Percentiles rank a stretch among this genome's conserved stretches.
Conservation (phyloP, 1,284 basidiomycete species). For the Moesziomyces sp. region DNA sequence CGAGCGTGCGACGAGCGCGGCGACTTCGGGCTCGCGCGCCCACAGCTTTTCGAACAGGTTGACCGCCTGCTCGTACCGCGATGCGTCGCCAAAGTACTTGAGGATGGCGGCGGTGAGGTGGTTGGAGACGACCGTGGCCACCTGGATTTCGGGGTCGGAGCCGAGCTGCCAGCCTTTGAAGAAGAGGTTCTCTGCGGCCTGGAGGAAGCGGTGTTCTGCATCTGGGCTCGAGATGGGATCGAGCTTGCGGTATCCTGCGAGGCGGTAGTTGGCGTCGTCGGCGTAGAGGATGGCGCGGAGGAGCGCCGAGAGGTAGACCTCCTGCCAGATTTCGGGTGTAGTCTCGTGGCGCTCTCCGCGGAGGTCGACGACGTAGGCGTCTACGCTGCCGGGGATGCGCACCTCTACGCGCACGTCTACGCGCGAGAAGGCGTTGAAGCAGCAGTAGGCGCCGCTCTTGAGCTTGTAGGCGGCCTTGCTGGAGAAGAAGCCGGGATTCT, state of each 20-base stretch:
- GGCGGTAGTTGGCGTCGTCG: constrained; percentile 88
- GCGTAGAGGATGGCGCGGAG: constrained; percentile 92
- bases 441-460: constrained; percentile 92
- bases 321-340: constrained; percentile 92
- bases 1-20: constrained; percentile 84
- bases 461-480: constrained; percentile 81
- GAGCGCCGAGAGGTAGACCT: constrained; percentile 93
- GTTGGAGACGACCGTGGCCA: constrained; percentile 96
- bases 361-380: constrained; percentile 91
- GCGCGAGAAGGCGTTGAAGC: constrained; percentile 97
- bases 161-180: constrained; percentile 97
- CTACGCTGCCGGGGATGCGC: constrained; percentile 96
- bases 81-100: constrained; percentile 96
- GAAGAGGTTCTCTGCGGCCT: constrained; percentile 90
- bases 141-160: constrained; percentile 97
- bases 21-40: constrained; percentile 86
- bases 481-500: constrained; percentile 90
- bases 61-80: constrained; percentile 84
- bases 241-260: constrained; percentile 93
- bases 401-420: constrained; percentile 97
- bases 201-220: constrained; percentile 87
- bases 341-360: constrained; percentile 94
- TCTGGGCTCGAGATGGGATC: constrained; percentile 93
- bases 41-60: constrained; percentile 94
- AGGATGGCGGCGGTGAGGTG: constrained; percentile 93